Evolutionary conservation across 306 rosid species (phyloP).

Genomic region (Acacia acuminata): DNA sequence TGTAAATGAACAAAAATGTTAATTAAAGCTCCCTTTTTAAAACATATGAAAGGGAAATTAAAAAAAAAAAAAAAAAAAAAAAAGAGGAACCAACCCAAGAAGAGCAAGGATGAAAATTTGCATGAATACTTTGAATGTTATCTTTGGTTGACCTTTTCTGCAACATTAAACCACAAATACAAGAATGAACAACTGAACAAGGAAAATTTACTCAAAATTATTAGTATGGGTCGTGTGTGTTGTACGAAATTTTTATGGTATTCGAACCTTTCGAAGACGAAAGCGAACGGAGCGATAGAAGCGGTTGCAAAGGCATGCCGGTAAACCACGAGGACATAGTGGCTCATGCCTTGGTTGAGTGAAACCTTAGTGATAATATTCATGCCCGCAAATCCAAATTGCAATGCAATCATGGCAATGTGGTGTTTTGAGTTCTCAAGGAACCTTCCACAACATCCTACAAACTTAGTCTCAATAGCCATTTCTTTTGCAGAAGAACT

Average conservation of each 20-base stretch:
- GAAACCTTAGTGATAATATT: constrained; percentile 78
- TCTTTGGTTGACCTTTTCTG: constrained; percentile 84
- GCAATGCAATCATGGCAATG: constrained; percentile 84
- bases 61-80: neutral
- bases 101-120: constrained; percentile 77
- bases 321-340: constrained; percentile 88
- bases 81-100: constrained; percentile 60
- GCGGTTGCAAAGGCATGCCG: constrained; percentile 89
- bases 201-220: neutral
- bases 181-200: neutral
- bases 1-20: neutral
- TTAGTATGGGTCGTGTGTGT: too few relatives aligned
- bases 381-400: constrained; percentile 92
- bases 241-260: too few relatives aligned
- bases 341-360: constrained; percentile 88
- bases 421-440: constrained; percentile 65
- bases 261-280: constrained; percentile 70
- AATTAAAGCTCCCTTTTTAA: neutral
- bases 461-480: constrained; percentile 37
- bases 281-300: constrained; percentile 69
- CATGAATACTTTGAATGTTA: constrained; percentile 65
- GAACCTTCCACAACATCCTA: constrained; percentile 39
- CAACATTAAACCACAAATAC: constrained; percentile 18
- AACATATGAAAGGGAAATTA: neutral
- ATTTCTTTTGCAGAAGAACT: constrained; percentile 9